These are phyloP conservation scores for Acaromyces ingoldii DNA, from an alignment of 1,284 basidiomycete species.

Conservation along the genomic window DNA sequence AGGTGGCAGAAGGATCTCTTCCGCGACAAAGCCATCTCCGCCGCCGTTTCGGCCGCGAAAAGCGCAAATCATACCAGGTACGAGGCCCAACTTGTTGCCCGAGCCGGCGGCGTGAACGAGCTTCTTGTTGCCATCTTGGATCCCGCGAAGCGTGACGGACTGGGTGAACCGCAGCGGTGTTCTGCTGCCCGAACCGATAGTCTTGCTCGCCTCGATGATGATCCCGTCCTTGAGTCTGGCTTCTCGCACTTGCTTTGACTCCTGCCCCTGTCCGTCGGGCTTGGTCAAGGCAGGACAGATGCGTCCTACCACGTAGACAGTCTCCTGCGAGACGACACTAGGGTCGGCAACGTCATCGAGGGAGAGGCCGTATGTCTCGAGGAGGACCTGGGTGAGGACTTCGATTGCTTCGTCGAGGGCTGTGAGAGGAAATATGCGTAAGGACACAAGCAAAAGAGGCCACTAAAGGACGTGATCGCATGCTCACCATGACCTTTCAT, in stretches of 20 bases:
- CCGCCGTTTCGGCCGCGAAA: slow-evolving; percentile 88
- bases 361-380: slow-evolving; percentile 25
- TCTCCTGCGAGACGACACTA: slow-evolving; percentile 30
- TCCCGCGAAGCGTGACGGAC: slow-evolving; percentile 25
- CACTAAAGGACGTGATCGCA: neutral
- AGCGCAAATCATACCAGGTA: slow-evolving; percentile 82
- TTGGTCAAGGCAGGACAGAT: slow-evolving; percentile 22
- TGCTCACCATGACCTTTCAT: slow-evolving; percentile 37
- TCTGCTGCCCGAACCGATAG: slow-evolving; percentile 40
- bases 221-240: slow-evolving; percentile 10
- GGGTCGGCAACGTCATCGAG: slow-evolving; percentile 38
- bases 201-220: slow-evolving; percentile 32
- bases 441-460: slow-evolving; percentile 12
- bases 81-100: slow-evolving; percentile 59
- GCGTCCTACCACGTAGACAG: slow-evolving; percentile 42
- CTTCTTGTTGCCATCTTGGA: slow-evolving; percentile 15
- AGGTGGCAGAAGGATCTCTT: slow-evolving; percentile 66
- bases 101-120: neutral
- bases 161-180: slow-evolving; percentile 27
- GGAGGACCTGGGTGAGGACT: slow-evolving; percentile 26
- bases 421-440: neutral
- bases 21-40: slow-evolving; percentile 75
- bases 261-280: neutral
- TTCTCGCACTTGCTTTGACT: too few species aligned
- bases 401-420: slow-evolving; percentile 42